These are phyloP conservation scores for Pontederia paniculata DNA, from an alignment of 176 grass and related monocot genomes.

Conservation along the genomic window DNA sequence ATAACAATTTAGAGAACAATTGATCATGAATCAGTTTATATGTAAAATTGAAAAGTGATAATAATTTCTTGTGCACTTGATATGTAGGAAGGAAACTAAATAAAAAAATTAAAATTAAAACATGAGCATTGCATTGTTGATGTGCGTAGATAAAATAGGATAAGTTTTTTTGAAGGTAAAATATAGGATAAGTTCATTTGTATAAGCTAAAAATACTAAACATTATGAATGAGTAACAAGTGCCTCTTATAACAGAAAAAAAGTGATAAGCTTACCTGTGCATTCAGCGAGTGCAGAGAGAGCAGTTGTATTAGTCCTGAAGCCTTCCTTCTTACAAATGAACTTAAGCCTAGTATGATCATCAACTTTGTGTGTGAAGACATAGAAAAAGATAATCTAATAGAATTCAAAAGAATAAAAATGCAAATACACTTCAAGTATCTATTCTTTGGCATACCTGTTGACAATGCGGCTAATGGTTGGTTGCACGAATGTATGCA, in stretches of 20 bases:
- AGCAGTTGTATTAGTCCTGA: slow-evolving; percentile 71
- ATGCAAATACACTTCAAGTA: background rate
- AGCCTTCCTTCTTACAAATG: slow-evolving; percentile 83
- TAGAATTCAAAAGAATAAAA: slow-evolving; percentile 8
- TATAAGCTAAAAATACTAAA: no score
- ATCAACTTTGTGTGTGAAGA: slow-evolving; percentile 10
- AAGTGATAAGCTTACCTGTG: slow-evolving; percentile 46
- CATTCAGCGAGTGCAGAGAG: slow-evolving; percentile 90
- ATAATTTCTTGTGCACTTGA: no score
- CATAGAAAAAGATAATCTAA: background rate
- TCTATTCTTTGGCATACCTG: slow-evolving; percentile 37
- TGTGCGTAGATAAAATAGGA: no score
- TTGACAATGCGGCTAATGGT: slow-evolving; percentile 83
- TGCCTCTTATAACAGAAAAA: background rate
- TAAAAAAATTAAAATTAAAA: no score
- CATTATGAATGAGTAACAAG: background rate
- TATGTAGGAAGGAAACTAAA: no score
- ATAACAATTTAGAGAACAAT: no score
- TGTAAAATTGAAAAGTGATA: no score
- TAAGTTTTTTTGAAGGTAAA: no score
- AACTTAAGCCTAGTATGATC: slow-evolving; percentile 60
- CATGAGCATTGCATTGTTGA: no score
- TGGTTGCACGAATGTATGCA: slow-evolving; percentile 76
- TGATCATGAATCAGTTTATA: no score
- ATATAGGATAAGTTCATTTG: background rate